Base-by-base conservation (phyloP, 441 rosid species). In the Flueggea neowawraea region DNA sequence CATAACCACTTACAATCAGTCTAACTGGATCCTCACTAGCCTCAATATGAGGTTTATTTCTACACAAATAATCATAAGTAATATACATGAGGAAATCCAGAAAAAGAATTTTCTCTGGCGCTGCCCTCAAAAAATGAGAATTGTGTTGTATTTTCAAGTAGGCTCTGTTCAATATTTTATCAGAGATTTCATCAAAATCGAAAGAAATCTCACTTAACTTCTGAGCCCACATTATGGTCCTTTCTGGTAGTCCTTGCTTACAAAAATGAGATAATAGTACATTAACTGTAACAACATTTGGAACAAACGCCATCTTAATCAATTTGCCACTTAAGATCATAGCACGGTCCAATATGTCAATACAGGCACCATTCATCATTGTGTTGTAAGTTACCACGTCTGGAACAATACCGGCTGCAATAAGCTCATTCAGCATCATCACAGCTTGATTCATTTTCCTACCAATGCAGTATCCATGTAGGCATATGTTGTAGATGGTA, bases 241-340 rank as follows among this genome's bases (percentile, higher is more conserved):
- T 85, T 64, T 84, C 80, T 6, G 90, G 83, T 87, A 88, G 80
- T 52, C 95, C 92, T 31, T 82, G 90, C 79, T n/a, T n/a, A n/a
- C n/a, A n/a, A n/a, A 80, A 84, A 15, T 82, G 85, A 47, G 95
- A 79, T 67, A 88, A 58, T 31, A 88, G 64, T 17, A 76, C 65
- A 62, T 88, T 88, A 58, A 65, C 64, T 0, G 95, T 88, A 28
- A 76, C 66, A 16, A 79, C 77, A 62, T 88, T 79, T 41, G 95
- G 91, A 67, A 78, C 65, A 66, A 85, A 86, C 59, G 85, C 84
- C 85, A 82, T 78, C 84, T 88, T 88, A 51, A 88, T 79, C 80
- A 88, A 73, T 65, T 84, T 88, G 47, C 88, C 95, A 63, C 85
- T 69, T 45, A 88, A 60, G 59, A 86, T 69, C 78, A 81, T 70